Evolutionary conservation across 345 rosid genomes (phyloP), one percentile per base, ranked within the genome.

Genomic region (Tarenaya hassleriana): DNA sequence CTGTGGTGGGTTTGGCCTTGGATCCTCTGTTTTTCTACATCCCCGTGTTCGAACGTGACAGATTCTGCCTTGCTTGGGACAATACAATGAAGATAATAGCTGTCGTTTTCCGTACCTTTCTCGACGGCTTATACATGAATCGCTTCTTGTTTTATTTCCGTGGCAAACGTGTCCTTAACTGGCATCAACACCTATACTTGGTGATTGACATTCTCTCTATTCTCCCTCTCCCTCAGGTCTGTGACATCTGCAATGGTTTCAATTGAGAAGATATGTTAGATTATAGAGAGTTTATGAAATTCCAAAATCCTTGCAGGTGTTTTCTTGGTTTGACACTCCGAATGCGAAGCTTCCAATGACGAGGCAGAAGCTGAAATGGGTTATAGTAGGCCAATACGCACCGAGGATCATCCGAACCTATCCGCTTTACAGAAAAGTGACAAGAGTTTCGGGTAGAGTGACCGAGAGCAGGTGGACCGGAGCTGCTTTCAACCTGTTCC

Each of bases 401-500:
- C 73, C 73, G 10, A 63, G 73, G 58, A 69, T 69, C 12, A 52
- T 55, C 1, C 4, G 69, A 7, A 69, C 63, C 16, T 53, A 50
- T 58, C 73, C 73, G 0, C 69, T 69, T 47, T 69, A 18, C 2
- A 58, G 52, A 41, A 31, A 69, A 69, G 73, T 69, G 14, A 69
- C 73, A 52, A 69, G 73, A 41, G 56, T 68, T 18, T 69, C 73
- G 15, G 73, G 73, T 63, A 45, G 63, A 41, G 61, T 69, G 0
- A 69, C 73, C 47, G 73, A 69, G 27, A 69, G 65, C 21, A 69
- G 69, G 8, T 69, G 73, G 73, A 69, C 61, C 51, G 73, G 73
- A 24, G 73, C 73, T 63, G 73, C 61, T 24, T 42, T 69, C 34
- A 69, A 69, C 56, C 32, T 69, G 0, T 69, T 62, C 47, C 69